Evolutionary conservation across 176 grass and related monocot species (phyloP).

Genomic region (Ananas comosus): DNA sequence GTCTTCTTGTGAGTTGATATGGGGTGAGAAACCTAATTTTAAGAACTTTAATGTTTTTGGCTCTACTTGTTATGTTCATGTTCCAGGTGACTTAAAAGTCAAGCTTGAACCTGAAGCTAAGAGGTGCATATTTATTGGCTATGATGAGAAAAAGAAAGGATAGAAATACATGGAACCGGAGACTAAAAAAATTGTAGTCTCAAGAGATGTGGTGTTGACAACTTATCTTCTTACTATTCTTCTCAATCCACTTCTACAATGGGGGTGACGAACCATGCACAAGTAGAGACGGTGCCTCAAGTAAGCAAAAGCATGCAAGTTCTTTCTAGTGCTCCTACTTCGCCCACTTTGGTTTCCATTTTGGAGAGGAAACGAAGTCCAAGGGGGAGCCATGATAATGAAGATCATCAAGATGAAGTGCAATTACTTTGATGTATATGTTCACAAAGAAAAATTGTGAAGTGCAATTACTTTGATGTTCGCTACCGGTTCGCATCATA

Average conservation of each 20-base stretch:
- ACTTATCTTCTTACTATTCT: not conserved
- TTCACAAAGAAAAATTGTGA: too few relatives aligned
- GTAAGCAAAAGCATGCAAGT: not conserved
- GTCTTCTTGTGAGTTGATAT: not conserved
- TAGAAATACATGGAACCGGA: not conserved
- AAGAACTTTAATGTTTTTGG: too few relatives aligned
- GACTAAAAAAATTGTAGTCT: too few relatives aligned
- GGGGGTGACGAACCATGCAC: not conserved
- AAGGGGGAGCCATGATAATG: too few relatives aligned
- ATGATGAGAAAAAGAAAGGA: not conserved
- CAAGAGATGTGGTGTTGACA: not conserved
- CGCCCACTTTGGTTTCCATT: too few relatives aligned
- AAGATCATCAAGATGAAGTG: too few relatives aligned
- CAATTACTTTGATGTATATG: too few relatives aligned
- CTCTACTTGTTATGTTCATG: not conserved
- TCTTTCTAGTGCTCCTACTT: not conserved
- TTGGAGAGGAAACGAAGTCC: not conserved
- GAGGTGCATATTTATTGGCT: not conserved
- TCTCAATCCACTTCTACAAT: too few relatives aligned
- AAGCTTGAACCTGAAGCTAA: not conserved
- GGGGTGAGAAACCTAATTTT: not conserved
- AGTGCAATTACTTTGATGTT: too few relatives aligned
- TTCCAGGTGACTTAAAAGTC: not conserved
- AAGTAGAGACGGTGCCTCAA: not conserved
- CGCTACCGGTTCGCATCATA: too few relatives aligned